Evolutionary conservation across 1,284 basidiomycete species (phyloP).

Genomic region (Ganoderma lingzhi): DNA sequence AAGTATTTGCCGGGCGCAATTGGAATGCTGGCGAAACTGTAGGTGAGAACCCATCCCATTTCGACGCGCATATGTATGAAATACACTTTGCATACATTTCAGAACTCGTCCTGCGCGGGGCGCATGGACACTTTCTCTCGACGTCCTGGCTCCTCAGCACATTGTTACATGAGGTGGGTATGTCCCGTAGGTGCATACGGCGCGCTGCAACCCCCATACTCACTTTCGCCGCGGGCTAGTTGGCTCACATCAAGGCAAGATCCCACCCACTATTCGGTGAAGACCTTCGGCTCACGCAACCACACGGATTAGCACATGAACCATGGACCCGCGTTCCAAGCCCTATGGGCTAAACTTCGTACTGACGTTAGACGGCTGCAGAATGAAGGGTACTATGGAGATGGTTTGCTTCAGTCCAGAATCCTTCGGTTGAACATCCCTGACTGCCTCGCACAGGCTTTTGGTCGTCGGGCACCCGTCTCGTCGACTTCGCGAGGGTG

Average conservation of each 20-base stretch:
- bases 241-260: conserved; percentile 80
- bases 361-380: conserved; percentile 74
- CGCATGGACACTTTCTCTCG: conserved; percentile 65
- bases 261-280: neutral
- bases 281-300: neutral
- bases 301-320: conserved; percentile 69
- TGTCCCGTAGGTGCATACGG: neutral
- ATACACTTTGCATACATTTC: neutral
- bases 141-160: conserved; percentile 77
- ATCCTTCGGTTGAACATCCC: neutral
- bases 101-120: conserved; percentile 78
- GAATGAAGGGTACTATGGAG: conserved; percentile 78
- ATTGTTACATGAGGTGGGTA: conserved; percentile 80
- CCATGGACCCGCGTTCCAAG: conserved; percentile 77
- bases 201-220: neutral
- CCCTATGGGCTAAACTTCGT: conserved; percentile 70
- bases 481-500: conserved; percentile 67
- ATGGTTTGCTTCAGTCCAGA: conserved; percentile 55
- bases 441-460: conserved; percentile 57
- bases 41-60: conserved; percentile 51
- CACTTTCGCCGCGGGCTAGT: conserved; percentile 48
- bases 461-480: conserved; percentile 79
- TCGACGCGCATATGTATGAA: neutral
- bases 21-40: conserved; percentile 84
- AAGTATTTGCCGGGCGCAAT: conserved; percentile 80